Evolutionary conservation across 2,329 filamentous ascomycete genomes (phyloP), one percentile per base, ranked within the genome.

Genomic region (Xylaria sp.): DNA sequence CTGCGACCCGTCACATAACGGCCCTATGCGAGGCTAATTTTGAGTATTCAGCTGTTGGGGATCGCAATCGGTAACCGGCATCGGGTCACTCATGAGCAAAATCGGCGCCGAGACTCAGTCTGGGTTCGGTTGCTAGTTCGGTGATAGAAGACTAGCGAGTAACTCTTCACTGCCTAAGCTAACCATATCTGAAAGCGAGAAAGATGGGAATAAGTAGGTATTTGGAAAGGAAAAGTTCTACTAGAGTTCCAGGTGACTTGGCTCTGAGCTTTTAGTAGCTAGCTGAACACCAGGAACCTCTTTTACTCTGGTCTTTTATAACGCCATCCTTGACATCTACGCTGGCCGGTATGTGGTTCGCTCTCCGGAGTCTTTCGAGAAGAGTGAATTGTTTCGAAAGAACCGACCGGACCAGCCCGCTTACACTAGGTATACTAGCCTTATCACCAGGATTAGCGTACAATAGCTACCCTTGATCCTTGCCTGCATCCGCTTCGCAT

Each of bases 381-480:
- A 58, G 55, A 29, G 37, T 5, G 13, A 58, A 44, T 58, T 58
- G 32, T 10, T 25, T 44, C 16, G n/a, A 27, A 29, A 6, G 25
- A 40, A 8, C 51, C 6, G 29, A n/a, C 37, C 25, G 23, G 37
- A n/a, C 21, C 6, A 27, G 13, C 27, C 44, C 18, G 50, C 48
- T 29, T 50, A 48, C 37, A 25, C 23, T 58, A 21, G 23, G n/a
- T 57, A 35, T 16, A 35, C 13, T 58, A 44, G 37, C 40, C 53
- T 47, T 60, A 60, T 60, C 27, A 23, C 40, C 23, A 40, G 29
- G 57, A 42, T 3, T 32, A 58, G 16, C 12, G 55, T 44, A 18
- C n/a, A 10, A 3, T 42, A 21, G 13, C 25, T 58, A 44, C 37
- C 55, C 55, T 44, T 58, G 55, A 42, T 44, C 55, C 37, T 58